Base-by-base conservation (phyloP, 1,284 basidiomycete species). In the Cerrena zonata region DNA sequence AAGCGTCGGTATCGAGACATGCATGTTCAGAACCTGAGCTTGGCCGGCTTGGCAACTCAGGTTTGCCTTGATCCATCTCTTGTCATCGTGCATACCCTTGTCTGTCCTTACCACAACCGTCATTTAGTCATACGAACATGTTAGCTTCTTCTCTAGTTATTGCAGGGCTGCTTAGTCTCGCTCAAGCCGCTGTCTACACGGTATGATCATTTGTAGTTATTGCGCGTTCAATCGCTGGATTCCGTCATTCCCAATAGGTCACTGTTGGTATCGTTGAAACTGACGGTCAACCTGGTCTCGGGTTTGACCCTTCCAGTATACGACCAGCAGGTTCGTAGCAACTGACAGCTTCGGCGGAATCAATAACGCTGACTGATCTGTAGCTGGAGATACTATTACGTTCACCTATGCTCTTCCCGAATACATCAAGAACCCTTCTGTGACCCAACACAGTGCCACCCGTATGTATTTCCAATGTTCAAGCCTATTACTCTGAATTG, bases 211-310 rank as follows among this genome's bases (percentile, higher is more conserved):
- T 30, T 5, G 7, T 22, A 5, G 18, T 13, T n/a, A 19, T 36
- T 13, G 15, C 21, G 13, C 21, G 23, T 44, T 13, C 43, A 27
- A 7, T 41, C 5, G 46, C 23, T 30, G n/a, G 10, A 37, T 42
- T 45, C 18, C 18, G 13, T 38, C 7, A 30, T 42, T n/a, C 23
- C 25, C 30, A 15, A 34, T 23, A 58, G 55, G 57, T 58, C 22
- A 58, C 57, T 18, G 55, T 58, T 19, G 57, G 57, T 13, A 58
- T 58, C 4, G 55, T 51, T 24, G 57, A 58, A 46, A 55, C 55
- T 5, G 49, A 49, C 42, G 57, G 57, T 21, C 44, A 56, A 15
- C 57, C 53, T 36, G 57, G 57, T n/a, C 42, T 58, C 36, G 57
- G 57, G 5, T 58, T 58, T 49, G 55, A 58, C 47, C 57, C 57